phyloP scores from a whole-genome alignment of 2,329 filamentous ascomycete species.

The Westerdykella ornata region DNA sequence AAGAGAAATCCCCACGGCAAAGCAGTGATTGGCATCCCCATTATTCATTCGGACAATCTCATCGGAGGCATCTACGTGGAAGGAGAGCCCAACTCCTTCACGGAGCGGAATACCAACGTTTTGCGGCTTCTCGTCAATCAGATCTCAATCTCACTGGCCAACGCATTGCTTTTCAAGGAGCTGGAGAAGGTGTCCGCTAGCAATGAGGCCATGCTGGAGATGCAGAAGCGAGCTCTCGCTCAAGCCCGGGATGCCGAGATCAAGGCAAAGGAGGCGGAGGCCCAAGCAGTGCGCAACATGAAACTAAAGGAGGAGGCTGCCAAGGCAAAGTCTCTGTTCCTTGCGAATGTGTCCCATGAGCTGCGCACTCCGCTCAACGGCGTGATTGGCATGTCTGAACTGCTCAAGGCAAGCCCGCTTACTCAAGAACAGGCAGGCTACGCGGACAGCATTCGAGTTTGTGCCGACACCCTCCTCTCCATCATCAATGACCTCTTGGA shows the following conservation, averaged over 20 bases:
- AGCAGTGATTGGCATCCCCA: constrained; percentile 73
- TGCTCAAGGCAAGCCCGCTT: constrained; percentile 53
- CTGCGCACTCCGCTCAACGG: constrained; percentile 52
- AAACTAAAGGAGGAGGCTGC: constrained; percentile 77
- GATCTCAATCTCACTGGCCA: constrained; percentile 60
- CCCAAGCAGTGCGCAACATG: constrained; percentile 70
- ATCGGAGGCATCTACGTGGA: constrained; percentile 72
- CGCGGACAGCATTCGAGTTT: constrained; percentile 59
- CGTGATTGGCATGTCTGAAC: constrained; percentile 53
- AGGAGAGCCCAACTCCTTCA: constrained; percentile 70
- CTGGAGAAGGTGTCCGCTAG: constrained; percentile 71
- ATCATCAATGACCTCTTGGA: constrained; percentile 51
- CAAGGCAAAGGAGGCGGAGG: constrained; percentile 70
- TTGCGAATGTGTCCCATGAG: constrained; percentile 52
- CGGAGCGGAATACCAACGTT: constrained; percentile 55
- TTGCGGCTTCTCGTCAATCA: constrained; percentile 67
- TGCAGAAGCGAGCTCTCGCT: constrained; percentile 66
- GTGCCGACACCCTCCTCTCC: constrained; percentile 50
- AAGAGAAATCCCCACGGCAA: constrained; percentile 62
- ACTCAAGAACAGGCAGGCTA: constrained; percentile 56
- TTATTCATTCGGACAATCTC: constrained; percentile 64
- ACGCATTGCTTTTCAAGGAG: constrained; percentile 58
- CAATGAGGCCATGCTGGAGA: constrained; percentile 69
- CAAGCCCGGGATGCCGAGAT: constrained; percentile 67
- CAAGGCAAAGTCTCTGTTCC: constrained; percentile 74